These are phyloP conservation scores for Solanum appendiculatum DNA, from an alignment of 257 asterid genomes.

Conservation along the genomic window DNA sequence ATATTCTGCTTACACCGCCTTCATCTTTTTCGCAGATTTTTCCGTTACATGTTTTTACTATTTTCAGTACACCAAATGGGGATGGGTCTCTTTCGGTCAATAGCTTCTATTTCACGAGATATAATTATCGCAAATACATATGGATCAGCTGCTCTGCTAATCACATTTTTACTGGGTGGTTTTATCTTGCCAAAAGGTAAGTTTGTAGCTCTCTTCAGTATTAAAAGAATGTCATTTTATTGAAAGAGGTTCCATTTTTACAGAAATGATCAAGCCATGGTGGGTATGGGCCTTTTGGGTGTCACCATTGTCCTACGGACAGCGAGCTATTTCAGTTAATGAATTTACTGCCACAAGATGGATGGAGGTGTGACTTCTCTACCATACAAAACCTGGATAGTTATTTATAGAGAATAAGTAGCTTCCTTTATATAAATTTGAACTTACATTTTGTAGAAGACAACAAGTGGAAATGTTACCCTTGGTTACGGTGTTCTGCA, in stretches of 20 bases:
- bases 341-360: slow-evolving; percentile 78
- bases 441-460: slow-evolving; percentile 32
- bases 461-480: slow-evolving; percentile 25
- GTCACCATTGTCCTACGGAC: slow-evolving; percentile 75
- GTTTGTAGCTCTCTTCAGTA: not conserved
- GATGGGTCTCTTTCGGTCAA: slow-evolving; percentile 69
- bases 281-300: slow-evolving; percentile 91
- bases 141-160: slow-evolving; percentile 72
- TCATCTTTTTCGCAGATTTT: slow-evolving; percentile 40
- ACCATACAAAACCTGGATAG: not conserved
- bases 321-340: slow-evolving; percentile 71
- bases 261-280: slow-evolving; percentile 88
- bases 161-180: slow-evolving; percentile 73
- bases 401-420: not conserved
- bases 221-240: not conserved
- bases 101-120: slow-evolving; percentile 84
- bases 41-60: slow-evolving; percentile 51
- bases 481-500: slow-evolving; percentile 44
- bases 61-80: slow-evolving; percentile 87
- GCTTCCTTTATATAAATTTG: not conserved
- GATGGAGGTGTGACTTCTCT: slow-evolving; percentile 44
- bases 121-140: slow-evolving; percentile 69
- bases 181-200: slow-evolving; percentile 72
- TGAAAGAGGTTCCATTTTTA: not conserved
- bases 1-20: not conserved